Evolutionary conservation across 148 eudicot species (phyloP), one percentile per base, ranked within the genome.

Genomic region (Simmondsia chinensis): DNA sequence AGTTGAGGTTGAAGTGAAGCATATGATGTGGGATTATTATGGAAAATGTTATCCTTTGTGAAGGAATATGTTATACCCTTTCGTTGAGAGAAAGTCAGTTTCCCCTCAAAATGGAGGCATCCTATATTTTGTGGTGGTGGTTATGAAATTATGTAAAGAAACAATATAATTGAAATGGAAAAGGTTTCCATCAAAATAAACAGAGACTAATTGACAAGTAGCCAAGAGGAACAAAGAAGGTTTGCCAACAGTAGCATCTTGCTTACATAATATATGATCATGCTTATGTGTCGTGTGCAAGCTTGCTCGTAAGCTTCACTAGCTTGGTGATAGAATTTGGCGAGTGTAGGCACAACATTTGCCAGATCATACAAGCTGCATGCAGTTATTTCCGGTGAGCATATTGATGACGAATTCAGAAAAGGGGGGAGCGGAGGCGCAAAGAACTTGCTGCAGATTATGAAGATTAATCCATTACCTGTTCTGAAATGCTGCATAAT

Each of bases 401-500:
- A 6, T 39, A 25, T 25, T 54, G 37, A 13, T 43, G 26, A 39
- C 8, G 11, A 43, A 9, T 2, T n/a, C n/a, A n/a, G n/a, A n/a
- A n/a, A n/a, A n/a, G n/a, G n/a, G n/a, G n/a, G n/a, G n/a, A n/a
- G n/a, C n/a, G n/a, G n/a, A n/a, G n/a, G n/a, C n/a, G n/a, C n/a
- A n/a, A 28, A 3, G 15, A 30, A 31, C 43, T 21, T 13, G 13
- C 13, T 19, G 4, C 24, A 34, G 42, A 36, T n/a, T 36, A 31
- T 16, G 19, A 56, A 43, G 33, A 55, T 20, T 13, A 49, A 36
- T 5, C 9, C 4, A 46, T 6, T 58, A 89, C 97, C 97, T 91
- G 60, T 85, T 91, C 63, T 85, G 97, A 63, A 91, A 91, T 58
- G 97, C 82, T 20, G 97, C 97, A 65, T 91, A 91, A 59, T 91